Evolutionary conservation across 441 rosid species (phyloP).

Genomic region (Erysimum cheiri): DNA sequence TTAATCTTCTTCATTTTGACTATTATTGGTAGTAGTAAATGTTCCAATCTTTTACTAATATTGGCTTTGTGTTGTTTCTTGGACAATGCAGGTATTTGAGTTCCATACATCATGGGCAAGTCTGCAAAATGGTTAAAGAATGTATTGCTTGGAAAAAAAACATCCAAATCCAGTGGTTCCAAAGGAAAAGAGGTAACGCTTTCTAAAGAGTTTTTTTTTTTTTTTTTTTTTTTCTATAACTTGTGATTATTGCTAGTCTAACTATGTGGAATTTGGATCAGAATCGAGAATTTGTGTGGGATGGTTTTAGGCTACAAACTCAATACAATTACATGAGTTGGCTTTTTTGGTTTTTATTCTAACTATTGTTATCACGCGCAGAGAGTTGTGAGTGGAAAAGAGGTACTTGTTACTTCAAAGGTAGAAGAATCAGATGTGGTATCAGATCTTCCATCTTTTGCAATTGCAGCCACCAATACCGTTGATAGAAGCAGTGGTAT

Average conservation of each 20-base stretch:
- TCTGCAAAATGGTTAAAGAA: conserved; percentile 82
- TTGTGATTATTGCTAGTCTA: conserved; percentile 21
- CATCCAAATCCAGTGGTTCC: conserved; percentile 62
- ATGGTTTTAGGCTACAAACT: conserved; percentile 5
- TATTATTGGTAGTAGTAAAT: background rate
- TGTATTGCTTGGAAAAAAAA: conserved; percentile 77
- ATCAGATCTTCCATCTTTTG: conserved; percentile 54
- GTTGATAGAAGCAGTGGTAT: conserved; percentile 50
- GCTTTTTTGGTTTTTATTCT: conserved; percentile 12
- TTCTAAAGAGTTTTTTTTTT: background rate
- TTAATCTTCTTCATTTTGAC: background rate
- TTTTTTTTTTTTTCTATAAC: too few relatives aligned
- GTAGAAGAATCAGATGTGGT: conserved; percentile 58
- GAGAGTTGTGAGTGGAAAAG: conserved; percentile 62
- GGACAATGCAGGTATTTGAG: conserved; percentile 37
- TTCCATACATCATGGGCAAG: conserved; percentile 64
- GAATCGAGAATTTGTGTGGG: background rate
- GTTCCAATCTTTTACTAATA: background rate
- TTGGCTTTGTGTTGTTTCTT: conserved; percentile 38
- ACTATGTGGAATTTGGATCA: conserved; percentile 13
- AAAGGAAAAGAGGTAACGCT: conserved; percentile 68
- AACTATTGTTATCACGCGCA: conserved; percentile 38
- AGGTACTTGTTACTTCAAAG: conserved; percentile 58
- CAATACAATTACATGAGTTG: background rate
- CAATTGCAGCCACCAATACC: conserved; percentile 38